Evolutionary conservation across 1,284 basidiomycete species (phyloP), one percentile per base, ranked within the genome.

Genomic region (Malassezia slooffiae): DNA sequence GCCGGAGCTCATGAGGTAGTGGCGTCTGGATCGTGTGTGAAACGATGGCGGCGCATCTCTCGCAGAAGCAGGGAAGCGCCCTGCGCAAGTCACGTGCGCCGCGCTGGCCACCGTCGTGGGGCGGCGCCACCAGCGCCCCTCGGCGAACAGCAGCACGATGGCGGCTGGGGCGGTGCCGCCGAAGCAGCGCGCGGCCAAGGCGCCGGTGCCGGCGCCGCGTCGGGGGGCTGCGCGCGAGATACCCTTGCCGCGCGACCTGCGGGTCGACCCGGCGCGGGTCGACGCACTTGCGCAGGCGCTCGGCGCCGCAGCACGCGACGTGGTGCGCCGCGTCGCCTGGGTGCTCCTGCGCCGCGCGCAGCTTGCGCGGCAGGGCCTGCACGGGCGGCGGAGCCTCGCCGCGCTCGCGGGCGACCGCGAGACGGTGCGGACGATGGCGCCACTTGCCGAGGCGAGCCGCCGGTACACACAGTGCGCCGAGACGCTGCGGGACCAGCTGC

Each of bases 1-100:
- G n/a, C n/a, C 34, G 36, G 20, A 16, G 36, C 36, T 48, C 46
- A 48, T 48, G 40, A 48, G 46, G 40, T 35, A 16, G 36, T n/a
- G 22, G 21, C 26, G 39, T 32, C 34, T 23, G 30, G 40, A 35
- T 41, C 43, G 40, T 35, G 43, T 24, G 46, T 48, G 43, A 48
- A 48, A 48, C 46, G 42, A 48, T 38, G 29, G 13, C 23, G 23
- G 23, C 23, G 23, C 23, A 24, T 6, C 23, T 24, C 23, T 19
- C 16, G 30, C 30, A n/a, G 16, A 17, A 15, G 24, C 24, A 24
- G 17, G 15, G 23, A 24, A 3, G 34, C 19, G 24, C 27, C 34
- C 24, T 24, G 34, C 27, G 34, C 34, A 12, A n/a, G 34, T 36
- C 22, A 26, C 15, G 37, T 28, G 13, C 26, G 12, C 37, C 10